phyloP scores from a whole-genome alignment of 495 filamentous ascomycete genomes.

The Neurospora cerealis region DNA sequence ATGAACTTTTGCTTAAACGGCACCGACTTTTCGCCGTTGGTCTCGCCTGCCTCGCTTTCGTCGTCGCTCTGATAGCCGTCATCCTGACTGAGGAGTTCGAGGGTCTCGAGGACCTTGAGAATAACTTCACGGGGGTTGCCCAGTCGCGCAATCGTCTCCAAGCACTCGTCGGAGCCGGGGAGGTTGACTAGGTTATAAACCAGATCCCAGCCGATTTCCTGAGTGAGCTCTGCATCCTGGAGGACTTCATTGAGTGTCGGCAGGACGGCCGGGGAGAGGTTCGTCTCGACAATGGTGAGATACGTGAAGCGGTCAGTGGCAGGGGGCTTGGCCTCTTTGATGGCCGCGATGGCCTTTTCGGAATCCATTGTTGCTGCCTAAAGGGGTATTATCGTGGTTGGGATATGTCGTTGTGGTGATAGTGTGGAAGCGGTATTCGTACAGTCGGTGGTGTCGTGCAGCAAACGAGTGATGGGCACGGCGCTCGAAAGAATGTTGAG shows the following conservation, averaged over 20 bases:
- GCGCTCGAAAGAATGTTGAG: background rate
- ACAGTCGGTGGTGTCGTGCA: background rate
- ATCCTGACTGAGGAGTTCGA: slow-evolving; percentile 44
- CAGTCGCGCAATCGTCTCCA: slow-evolving; percentile 63
- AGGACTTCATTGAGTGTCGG: slow-evolving; percentile 68
- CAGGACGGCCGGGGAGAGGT: slow-evolving; percentile 66
- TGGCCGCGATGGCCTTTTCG: slow-evolving; percentile 27
- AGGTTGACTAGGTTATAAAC: slow-evolving; percentile 78
- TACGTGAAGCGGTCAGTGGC: slow-evolving; percentile 79
- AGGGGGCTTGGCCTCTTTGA: slow-evolving; percentile 47
- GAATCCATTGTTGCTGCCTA: slow-evolving; percentile 6
- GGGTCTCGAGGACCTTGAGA: slow-evolving; percentile 69
- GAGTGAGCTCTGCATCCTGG: slow-evolving; percentile 73
- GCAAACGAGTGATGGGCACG: background rate
- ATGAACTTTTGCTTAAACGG: slow-evolving; percentile 51
- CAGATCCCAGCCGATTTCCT: slow-evolving; percentile 93
- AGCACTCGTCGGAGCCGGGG: slow-evolving; percentile 59
- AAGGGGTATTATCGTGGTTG: background rate
- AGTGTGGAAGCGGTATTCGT: background rate
- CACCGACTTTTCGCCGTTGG: slow-evolving; percentile 7
- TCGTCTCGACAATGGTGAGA: slow-evolving; percentile 77
- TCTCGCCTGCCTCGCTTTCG: slow-evolving; percentile 13
- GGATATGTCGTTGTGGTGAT: background rate
- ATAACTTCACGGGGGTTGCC: slow-evolving; percentile 94
- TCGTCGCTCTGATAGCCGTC: slow-evolving; percentile 24